Evolutionary conservation across 2,329 filamentous ascomycete species (phyloP), one percentile per base, ranked within the genome.

Genomic region (Colletotrichum tropicale): DNA sequence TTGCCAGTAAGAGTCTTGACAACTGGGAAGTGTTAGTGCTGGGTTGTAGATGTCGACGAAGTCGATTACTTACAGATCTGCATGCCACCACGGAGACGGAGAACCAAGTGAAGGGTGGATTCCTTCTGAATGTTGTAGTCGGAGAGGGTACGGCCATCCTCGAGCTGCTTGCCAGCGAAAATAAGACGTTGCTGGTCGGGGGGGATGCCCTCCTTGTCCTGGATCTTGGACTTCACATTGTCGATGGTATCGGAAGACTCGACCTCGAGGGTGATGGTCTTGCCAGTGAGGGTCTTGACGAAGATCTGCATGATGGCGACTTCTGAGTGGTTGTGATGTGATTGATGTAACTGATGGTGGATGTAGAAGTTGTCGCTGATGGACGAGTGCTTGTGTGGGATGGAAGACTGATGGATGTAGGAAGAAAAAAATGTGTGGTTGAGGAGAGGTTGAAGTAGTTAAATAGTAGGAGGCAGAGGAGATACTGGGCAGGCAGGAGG

Each of bases 201-300:
- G 60, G 94, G 95, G 79, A 97, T 96, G 66, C 95, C 95, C 86
- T 97, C 95, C 91, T 97, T 96, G 83, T 97, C 95, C 86, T 97
- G 95, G 72, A 96, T 97, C 91, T 96, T 97, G 71, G 89, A 91
- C 91, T 97, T 96, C 74, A 96, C 95, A 80, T 96, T 96, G 86
- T 96, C 94, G 84, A 96, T 96, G 70, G 94, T 96, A 83, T 95
- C 94, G 30, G 90, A 93, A 0, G 92, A 94, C 84, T 95, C 94
- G 28, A 96, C 94, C 87, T 95, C 94, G 36, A 95, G 87, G 34
- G 94, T 96, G 84, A 96, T 96, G 75, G 94, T 96, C 90, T 96
- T 96, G 83, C 96, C 96, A 87, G 96, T 98, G 82, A 98, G 92
- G 81, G 96, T 98, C 93, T 98, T 98, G 83, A 98, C 96, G 88